Conservation (phyloP, 768 basidiomycete species). For the Sporobolomyces pararoseus region DNA sequence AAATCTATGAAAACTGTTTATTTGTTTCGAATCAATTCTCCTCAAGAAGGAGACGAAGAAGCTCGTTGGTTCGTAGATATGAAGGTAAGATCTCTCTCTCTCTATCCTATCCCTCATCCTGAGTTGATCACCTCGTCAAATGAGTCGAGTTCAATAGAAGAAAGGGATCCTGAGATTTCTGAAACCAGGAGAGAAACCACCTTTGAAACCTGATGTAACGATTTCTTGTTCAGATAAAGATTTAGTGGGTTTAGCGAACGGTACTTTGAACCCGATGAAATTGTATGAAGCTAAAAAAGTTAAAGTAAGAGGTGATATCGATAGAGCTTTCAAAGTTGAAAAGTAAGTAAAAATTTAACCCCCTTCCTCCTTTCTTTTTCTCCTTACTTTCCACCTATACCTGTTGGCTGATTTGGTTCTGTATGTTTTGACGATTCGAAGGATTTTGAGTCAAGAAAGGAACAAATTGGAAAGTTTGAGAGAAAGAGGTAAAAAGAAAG, state of each 20-base stretch:
- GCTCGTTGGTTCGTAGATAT: slow-evolving; percentile 33
- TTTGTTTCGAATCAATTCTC: slow-evolving; percentile 20
- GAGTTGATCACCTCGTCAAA: no score
- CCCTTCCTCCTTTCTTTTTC: not conserved
- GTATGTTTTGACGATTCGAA: not conserved
- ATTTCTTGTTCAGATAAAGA: slow-evolving; percentile 22
- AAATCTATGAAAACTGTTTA: slow-evolving; percentile 27
- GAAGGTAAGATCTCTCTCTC: slow-evolving; percentile 21
- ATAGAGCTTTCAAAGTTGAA: slow-evolving; percentile 12
- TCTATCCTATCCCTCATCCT: not conserved
- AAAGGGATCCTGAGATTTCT: slow-evolving; percentile 12
- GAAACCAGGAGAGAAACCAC: slow-evolving; percentile 14
- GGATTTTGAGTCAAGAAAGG: slow-evolving; percentile 33
- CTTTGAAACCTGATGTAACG: slow-evolving; percentile 26
- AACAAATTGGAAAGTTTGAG: slow-evolving; percentile 21
- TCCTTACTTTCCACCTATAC: not conserved
- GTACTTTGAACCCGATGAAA: slow-evolving; percentile 31
- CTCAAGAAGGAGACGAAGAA: not conserved
- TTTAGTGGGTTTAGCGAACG: slow-evolving; percentile 33
- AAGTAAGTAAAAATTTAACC: not conserved
- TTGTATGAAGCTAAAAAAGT: slow-evolving; percentile 33
- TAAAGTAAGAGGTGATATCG: slow-evolving; percentile 18
- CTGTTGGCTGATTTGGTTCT: no score
- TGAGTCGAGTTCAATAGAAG: slow-evolving; percentile 7
- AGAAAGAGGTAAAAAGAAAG: not conserved